Conservation (phyloP, 768 basidiomycete genomes). For the Kwoniella botswanensis region DNA sequence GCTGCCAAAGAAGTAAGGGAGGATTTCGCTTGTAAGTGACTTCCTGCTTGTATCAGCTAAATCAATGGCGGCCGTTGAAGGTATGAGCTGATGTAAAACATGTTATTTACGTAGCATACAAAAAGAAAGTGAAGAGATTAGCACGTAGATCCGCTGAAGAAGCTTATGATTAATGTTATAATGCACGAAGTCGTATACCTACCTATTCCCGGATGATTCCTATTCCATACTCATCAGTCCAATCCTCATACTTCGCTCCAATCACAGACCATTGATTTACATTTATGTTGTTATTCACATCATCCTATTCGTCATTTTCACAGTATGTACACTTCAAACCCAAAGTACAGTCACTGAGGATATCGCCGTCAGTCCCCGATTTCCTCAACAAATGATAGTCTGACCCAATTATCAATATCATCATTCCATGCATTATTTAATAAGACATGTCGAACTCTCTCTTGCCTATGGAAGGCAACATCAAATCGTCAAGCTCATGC, state of each 20-base stretch:
- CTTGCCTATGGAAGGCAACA: no score
- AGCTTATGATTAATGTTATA: conserved; percentile 66
- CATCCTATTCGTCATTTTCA: no score
- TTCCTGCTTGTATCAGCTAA: background rate
- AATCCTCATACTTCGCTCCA: no score
- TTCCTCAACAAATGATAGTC: background rate
- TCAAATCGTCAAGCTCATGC: no score
- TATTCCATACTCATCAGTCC: no score
- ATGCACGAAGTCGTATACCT: no score
- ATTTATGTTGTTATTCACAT: no score
- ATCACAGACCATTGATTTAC: no score
- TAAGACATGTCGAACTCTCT: background rate
- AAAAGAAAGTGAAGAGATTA: conserved; percentile 92
- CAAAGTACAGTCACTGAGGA: background rate
- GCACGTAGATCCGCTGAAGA: conserved; percentile 88
- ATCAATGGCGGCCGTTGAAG: background rate
- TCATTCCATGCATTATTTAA: background rate
- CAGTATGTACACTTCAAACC: background rate
- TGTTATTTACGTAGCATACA: conserved; percentile 67
- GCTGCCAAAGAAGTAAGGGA: conserved; percentile 67
- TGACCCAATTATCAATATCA: background rate
- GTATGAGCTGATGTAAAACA: background rate
- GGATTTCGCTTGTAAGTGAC: conserved; percentile 52
- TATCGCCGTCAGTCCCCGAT: background rate
- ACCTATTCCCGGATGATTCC: no score